Conservation (phyloP, 495 filamentous ascomycete genomes). For the Penicillium longicatenatum region DNA sequence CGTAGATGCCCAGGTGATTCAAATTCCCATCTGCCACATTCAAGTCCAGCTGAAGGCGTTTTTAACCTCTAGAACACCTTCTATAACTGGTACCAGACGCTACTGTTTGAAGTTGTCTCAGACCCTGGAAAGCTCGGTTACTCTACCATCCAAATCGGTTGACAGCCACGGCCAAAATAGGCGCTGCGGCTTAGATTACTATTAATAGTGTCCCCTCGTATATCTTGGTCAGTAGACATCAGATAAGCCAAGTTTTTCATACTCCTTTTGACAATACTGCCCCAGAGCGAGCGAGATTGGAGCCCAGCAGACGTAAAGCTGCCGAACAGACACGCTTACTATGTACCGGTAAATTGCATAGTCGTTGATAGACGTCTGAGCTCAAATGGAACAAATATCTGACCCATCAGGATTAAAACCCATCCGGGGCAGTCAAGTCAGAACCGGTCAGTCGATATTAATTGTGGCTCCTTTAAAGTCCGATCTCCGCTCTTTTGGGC, state of each 20-base stretch:
- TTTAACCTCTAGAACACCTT: not conserved
- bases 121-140: constrained; percentile 5
- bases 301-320: too few species aligned
- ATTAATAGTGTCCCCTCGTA: not conserved
- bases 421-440: not conserved
- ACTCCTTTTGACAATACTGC: too few species aligned
- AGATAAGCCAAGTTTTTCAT: too few species aligned
- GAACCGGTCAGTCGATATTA: not conserved
- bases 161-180: not conserved
- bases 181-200: not conserved
- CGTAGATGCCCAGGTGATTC: too few species aligned
- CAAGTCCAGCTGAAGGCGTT: not conserved
- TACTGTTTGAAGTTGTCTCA: constrained; percentile 11
- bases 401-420: not conserved
- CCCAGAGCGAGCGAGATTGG: too few species aligned
- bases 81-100: not conserved
- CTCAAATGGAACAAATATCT: not conserved
- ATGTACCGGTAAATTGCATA: too few species aligned
- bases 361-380: too few species aligned
- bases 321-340: too few species aligned
- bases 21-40: too few species aligned
- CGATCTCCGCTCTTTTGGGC: not conserved
- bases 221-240: too few species aligned
- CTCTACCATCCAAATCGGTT: not conserved
- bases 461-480: not conserved